Percentiles rank a stretch among this genome's conserved stretches.
Evolutionary conservation across 208 protist genomes (phyloP).

Genomic region (Wallacemonas sp.): DNA sequence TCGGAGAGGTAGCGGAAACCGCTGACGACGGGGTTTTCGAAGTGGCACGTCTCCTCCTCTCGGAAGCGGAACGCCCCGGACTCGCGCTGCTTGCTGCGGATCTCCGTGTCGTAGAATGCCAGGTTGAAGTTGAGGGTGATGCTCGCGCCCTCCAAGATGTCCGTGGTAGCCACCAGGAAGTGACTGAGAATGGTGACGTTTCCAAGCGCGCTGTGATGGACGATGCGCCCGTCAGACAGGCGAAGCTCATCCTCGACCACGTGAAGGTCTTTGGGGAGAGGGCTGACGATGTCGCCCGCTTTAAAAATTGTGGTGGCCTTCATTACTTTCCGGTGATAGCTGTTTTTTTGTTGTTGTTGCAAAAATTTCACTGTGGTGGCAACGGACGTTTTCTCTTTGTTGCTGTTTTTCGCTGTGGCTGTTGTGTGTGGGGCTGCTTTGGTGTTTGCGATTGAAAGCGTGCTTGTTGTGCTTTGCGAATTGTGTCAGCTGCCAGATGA

Average conservation of each 20-base stretch:
- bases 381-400: too few species aligned
- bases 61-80: background rate
- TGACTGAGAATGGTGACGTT: slow-evolving; percentile 81
- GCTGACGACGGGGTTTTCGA: slow-evolving; percentile 32
- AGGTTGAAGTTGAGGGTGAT: slow-evolving; percentile 72
- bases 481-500: too few species aligned
- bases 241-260: slow-evolving; percentile 45
- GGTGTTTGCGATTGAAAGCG: too few species aligned
- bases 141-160: slow-evolving; percentile 36
- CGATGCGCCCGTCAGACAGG: slow-evolving; percentile 43
- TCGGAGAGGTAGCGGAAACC: slow-evolving; percentile 69
- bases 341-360: too few species aligned
- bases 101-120: slow-evolving; percentile 60
- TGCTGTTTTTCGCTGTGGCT: background rate
- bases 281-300: slow-evolving; percentile 67
- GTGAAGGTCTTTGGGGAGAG: slow-evolving; percentile 39
- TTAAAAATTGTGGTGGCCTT: slow-evolving; percentile 37
- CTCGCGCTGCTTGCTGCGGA: background rate
- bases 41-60: slow-evolving; percentile 15
- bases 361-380: too few species aligned
- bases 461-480: too few species aligned
- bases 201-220: slow-evolving; percentile 52
- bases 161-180: slow-evolving; percentile 67
- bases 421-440: background rate
- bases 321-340: slow-evolving; percentile 49